phyloP scores from a whole-genome alignment of 257 asterid genomes.

The Przewalskia tangutica region DNA sequence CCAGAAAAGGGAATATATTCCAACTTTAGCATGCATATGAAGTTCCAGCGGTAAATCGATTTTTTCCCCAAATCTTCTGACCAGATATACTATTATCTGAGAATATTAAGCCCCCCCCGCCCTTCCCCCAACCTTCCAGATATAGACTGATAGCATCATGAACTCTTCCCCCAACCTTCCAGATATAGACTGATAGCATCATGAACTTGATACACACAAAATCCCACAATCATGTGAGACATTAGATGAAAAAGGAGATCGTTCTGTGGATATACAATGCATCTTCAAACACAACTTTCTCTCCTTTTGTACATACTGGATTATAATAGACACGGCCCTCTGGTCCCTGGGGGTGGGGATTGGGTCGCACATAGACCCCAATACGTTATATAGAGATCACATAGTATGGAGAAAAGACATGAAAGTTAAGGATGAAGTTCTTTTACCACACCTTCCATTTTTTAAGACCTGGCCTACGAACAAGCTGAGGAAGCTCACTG shows the following conservation, averaged over 20 bases:
- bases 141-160: neutral
- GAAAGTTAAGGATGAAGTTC: neutral
- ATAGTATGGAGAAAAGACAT: neutral
- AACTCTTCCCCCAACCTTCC: neutral
- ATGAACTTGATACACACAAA: neutral
- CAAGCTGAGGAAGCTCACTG: conserved; percentile 74
- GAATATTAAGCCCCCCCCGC: too few species aligned
- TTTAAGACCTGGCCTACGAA: conserved; percentile 86
- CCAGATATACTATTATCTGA: neutral
- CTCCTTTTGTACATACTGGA: neutral
- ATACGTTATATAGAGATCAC: neutral
- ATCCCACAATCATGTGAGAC: neutral
- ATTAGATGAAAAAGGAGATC: neutral
- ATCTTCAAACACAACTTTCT: neutral
- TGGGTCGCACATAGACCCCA: neutral
- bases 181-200: neutral
- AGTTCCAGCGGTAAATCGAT: neutral
- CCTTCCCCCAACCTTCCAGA: too few species aligned
- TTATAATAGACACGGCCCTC: neutral
- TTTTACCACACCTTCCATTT: conserved; percentile 62
- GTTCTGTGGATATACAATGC: neutral
- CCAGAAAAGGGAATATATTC: neutral
- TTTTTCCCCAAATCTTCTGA: neutral
- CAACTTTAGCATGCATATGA: neutral
- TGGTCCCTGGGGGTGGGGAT: neutral